Evolutionary conservation across 192 early-diverging fungal genomes (phyloP).

Genomic region (Gonapodya sp.): DNA sequence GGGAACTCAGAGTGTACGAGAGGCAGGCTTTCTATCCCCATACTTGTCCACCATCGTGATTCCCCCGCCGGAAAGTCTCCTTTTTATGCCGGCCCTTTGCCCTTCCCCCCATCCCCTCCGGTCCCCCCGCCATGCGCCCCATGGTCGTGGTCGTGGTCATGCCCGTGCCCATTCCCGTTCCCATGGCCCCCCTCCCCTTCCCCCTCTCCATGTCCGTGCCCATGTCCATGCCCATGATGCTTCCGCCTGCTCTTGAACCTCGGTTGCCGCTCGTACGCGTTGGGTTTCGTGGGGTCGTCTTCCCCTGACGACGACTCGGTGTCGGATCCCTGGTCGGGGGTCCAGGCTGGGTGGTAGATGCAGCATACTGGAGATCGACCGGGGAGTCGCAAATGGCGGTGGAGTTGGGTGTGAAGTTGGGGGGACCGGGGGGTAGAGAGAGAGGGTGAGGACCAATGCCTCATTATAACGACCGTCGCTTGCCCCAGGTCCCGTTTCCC

Average conservation of each 20-base stretch:
- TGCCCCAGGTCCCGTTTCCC: too few species aligned
- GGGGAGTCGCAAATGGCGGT: neutral
- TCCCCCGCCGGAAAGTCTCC: too few species aligned
- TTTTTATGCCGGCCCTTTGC: neutral
- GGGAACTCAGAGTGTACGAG: too few species aligned
- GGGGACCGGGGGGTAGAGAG: neutral
- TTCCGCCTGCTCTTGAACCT: neutral
- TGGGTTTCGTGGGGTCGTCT: neutral
- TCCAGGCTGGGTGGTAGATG: slow-evolving; percentile 1
- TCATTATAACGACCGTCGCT: neutral
- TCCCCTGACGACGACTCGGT: neutral
- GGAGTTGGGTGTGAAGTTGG: neutral
- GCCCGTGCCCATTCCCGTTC: neutral
- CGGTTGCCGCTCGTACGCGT: neutral
- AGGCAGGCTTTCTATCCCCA: too few species aligned
- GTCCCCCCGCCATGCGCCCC: neutral
- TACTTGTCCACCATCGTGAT: too few species aligned
- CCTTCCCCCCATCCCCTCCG: neutral
- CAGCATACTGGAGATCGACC: neutral
- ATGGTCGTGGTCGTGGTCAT: neutral
- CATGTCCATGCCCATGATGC: neutral
- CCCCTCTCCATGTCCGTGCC: neutral
- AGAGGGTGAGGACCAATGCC: neutral
- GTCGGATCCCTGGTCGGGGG: neutral
- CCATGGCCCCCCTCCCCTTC: neutral